phyloP scores from a whole-genome alignment of 805 yeast species.

The Wickerhamiella slavikovae region DNA sequence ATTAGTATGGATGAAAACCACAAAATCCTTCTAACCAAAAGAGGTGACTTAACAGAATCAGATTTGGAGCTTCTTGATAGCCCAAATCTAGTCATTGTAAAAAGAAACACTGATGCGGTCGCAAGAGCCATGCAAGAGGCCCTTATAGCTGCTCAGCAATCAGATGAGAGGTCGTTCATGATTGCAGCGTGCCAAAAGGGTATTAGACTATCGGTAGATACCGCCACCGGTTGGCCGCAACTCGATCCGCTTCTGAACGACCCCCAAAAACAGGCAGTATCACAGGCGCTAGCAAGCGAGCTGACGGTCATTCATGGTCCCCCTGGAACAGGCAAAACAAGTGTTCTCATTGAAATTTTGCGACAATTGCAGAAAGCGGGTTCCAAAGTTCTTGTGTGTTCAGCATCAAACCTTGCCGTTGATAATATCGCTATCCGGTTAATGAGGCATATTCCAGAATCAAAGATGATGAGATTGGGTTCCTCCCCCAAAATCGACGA shows the following conservation, averaged over 20 bases:
- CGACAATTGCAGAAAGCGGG: constrained; percentile 39
- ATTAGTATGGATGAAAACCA: too few species aligned
- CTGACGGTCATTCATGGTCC: constrained; percentile 52
- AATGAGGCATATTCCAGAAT: constrained; percentile 22
- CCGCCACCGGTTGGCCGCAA: too few species aligned
- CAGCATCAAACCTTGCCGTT: constrained; percentile 83
- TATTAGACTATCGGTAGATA: too few species aligned
- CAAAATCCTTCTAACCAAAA: too few species aligned
- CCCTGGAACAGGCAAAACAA: constrained; percentile 73
- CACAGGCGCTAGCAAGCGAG: constrained; percentile 35
- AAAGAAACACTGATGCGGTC: too few species aligned
- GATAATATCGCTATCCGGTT: constrained; percentile 78
- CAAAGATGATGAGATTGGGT: constrained; percentile 58
- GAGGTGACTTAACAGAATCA: too few species aligned
- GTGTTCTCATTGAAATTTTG: constrained; percentile 63
- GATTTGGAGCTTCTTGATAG: too few species aligned
- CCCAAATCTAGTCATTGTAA: too few species aligned
- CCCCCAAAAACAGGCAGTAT: constrained; percentile 57
- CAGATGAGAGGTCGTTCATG: too few species aligned
- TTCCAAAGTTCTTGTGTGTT: constrained; percentile 62
- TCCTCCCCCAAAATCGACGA: constrained; percentile 77
- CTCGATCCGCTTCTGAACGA: constrained; percentile 31
- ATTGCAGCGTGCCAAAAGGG: too few species aligned
- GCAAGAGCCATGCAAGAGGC: too few species aligned
- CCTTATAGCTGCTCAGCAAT: too few species aligned